Evolutionary conservation across 139 green algal species (phyloP), one percentile per base, ranked within the genome.

Genomic region (Nannochloris sp.): DNA sequence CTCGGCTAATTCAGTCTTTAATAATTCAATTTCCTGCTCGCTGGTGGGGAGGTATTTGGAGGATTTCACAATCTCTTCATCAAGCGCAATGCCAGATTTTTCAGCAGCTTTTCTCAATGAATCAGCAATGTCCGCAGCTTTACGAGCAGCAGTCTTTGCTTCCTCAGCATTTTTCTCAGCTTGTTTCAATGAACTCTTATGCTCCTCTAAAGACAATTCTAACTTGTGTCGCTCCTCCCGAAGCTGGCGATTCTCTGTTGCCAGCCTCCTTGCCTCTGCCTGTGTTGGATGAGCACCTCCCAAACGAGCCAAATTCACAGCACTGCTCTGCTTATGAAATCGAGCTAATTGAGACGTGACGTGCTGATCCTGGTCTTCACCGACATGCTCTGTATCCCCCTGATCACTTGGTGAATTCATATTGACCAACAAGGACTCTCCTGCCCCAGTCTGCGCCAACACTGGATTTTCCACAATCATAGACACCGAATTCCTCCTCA

Each of bases 381-480:
- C 48, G 34, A 21, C 48, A 40, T 23, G 54, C 40, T 69, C 49
- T 14, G 36, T 23, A 53, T 48, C 57, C 24, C 62, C 74, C 19
- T 71, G 79, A 55, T 80, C 74, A 14, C 74, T 71, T 29, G 80
- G 69, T 21, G 44, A 54, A 36, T 59, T 54, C 15, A n/a, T 57
- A 44, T 40, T 31, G 24, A 64, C 19, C 11, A 74, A 44, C 12
- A 70, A 36, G 11, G 48, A 62, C 8, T 77, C 68, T 11, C 44
- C 70, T 3, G 72, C 53, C 51, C 68, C 61, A 10, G 61, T 72
- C 60, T 79, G 75, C 19, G 72, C 65, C 48, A 74, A 49, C 48
- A 81, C 72, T 34, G 67, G 63, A 60, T 77, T 77, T 57, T 76
- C 71, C 44, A 81, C 16, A 48, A 81, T 81, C 72, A 81, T 81